Evolutionary conservation across 2,329 filamentous ascomycete species (phyloP), one percentile per base, ranked within the genome.

Genomic region (Bipolaris gigantea): DNA sequence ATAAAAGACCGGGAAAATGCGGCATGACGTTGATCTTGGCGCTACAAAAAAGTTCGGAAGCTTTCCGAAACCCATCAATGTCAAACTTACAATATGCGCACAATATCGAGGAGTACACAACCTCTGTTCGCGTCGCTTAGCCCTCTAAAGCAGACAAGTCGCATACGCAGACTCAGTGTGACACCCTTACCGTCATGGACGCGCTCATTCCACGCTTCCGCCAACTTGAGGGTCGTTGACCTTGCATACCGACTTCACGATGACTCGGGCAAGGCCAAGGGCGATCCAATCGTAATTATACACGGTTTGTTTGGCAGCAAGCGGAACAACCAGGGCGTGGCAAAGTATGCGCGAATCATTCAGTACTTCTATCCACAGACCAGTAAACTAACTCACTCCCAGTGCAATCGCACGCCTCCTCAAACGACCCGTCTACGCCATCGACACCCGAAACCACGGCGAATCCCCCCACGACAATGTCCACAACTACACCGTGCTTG

Each of bases 251-350:
- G 64, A 16, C 66, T 73, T 2, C 70, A 74, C 49, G 69, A 73
- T 55, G 68, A 73, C 53, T 61, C 66, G 1, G 71, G 72, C 19
- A 66, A 69, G 47, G 68, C 70, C 0, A 67, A 63, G n/a, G 72
- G 72, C n/a, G 77, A 79, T 48, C 89, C 92, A 2, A 90, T 97
- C 60, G 76, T 97, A 57, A 89, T 97, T 62, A 85, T 97, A 69
- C 93, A 97, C 73, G 93, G 94, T 1, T 81, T 97, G 10, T 97
- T 97, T 69, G 93, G 93, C 18, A 96, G 90, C 34, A 96, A 95
- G 79, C 92, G 90, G 79, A 97, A 97, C 73, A 96, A 97, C 73
- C 82, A 92, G 73, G 90, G 84, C 68, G 94, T 97, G 59, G 95
- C 92, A 88, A 96, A 92, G 93, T 96, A 55, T 11, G 55, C 16